These are phyloP conservation scores for Crataegus laevigata DNA, from an alignment of 306 rosid genomes.

Conservation along the genomic window DNA sequence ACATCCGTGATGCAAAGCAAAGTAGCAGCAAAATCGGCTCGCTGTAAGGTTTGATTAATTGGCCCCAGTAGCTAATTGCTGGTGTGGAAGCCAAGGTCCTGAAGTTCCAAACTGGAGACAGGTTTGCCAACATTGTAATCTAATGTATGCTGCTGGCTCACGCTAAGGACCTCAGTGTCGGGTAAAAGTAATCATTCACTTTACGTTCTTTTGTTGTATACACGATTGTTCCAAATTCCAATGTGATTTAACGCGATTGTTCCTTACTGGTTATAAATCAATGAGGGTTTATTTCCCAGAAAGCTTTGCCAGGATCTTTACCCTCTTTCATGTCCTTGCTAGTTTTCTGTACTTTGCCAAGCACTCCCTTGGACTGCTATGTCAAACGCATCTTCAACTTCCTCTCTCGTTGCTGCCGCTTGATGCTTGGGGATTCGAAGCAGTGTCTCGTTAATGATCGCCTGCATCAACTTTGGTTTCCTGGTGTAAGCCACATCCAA, in stretches of 20 bases:
- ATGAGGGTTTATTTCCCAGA: not conserved
- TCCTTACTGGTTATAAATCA: too few species aligned
- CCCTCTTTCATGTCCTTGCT: slow-evolving; percentile 13
- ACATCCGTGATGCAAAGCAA: slow-evolving; percentile 60
- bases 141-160: not conserved
- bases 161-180: not conserved
- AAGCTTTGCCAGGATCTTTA: not conserved
- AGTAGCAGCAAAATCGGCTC: slow-evolving; percentile 4
- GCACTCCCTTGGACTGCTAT: slow-evolving; percentile 38
- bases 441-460: slow-evolving; percentile 23
- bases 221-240: not conserved
- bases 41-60: not conserved
- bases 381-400: slow-evolving; percentile 50
- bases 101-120: not conserved
- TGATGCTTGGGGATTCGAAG: slow-evolving; percentile 7
- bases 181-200: not conserved
- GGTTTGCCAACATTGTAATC: not conserved
- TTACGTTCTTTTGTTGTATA: not conserved
- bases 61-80: not conserved
- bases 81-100: not conserved
- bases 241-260: not conserved
- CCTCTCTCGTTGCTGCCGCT: slow-evolving; percentile 31
- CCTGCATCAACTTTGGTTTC: not conserved
- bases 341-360: slow-evolving; percentile 29
- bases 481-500: too few species aligned